These are phyloP conservation scores for Colletotrichum spinosum DNA, from an alignment of 2,329 filamentous ascomycete genomes.

Conservation along the genomic window DNA sequence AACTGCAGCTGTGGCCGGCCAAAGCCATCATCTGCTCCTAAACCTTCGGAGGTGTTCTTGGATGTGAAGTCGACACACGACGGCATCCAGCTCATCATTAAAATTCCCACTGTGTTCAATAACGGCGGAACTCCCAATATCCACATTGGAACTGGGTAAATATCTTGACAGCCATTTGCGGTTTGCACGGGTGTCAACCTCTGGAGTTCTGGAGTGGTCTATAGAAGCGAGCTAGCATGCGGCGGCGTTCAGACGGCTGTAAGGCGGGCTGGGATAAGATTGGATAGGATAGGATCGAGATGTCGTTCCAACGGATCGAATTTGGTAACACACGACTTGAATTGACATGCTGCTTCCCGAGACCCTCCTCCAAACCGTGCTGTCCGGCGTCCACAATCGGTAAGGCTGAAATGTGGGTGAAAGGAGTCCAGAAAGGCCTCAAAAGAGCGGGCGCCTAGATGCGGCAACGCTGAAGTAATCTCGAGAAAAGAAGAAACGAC, in stretches of 20 bases:
- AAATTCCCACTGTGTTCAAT: constrained; percentile 67
- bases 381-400: too few relatives aligned
- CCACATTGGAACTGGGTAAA: constrained; percentile 42
- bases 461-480: constrained; percentile 6
- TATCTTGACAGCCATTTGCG: constrained; percentile 7
- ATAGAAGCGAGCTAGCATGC: constrained; percentile 24
- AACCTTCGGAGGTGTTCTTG: constrained; percentile 66
- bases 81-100: constrained; percentile 68
- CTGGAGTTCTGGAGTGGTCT: constrained; percentile 33
- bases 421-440: constrained; percentile 4
- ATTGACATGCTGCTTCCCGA: constrained; percentile 12
- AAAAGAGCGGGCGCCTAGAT: constrained; percentile 21
- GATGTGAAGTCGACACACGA: constrained; percentile 69
- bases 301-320: constrained; percentile 16
- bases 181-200: constrained; percentile 7
- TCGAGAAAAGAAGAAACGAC: background rate
- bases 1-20: constrained; percentile 45
- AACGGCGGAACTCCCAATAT: constrained; percentile 47
- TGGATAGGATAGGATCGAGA: constrained; percentile 21
- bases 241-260: constrained; percentile 36
- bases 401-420: constrained; percentile 33
- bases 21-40: constrained; percentile 52
- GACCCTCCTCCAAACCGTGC: constrained; percentile 14
- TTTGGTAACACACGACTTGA: constrained; percentile 17
- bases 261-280: background rate